Conservation (phyloP, 768 basidiomycete species). For the Clathrus columnatus region DNA sequence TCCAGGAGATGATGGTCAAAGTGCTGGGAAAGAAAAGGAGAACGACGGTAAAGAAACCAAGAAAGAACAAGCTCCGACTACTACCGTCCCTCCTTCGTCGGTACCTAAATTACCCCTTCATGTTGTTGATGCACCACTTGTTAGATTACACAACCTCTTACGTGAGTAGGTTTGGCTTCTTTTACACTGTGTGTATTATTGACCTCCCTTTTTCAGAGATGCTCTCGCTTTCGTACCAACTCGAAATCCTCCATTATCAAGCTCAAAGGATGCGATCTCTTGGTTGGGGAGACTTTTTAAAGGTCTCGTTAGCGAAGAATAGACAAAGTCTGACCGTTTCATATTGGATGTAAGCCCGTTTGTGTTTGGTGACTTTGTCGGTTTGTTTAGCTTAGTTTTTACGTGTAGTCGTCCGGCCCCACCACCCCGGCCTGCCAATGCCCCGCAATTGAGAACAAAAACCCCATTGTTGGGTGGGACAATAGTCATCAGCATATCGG, state of each 20-base stretch:
- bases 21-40: constrained; percentile 12
- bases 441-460: constrained; percentile 27
- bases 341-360: constrained; percentile 72
- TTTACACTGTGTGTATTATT: constrained; percentile 7
- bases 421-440: constrained; percentile 21
- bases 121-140: constrained; percentile 71
- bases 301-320: constrained; percentile 59
- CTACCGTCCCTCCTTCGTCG: not conserved
- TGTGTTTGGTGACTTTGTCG: not conserved
- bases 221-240: constrained; percentile 86
- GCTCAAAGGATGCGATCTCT: constrained; percentile 71
- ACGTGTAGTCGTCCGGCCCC: constrained; percentile 31
- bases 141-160: constrained; percentile 80
- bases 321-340: constrained; percentile 59
- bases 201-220: constrained; percentile 45
- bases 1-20: constrained; percentile 40
- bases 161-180: constrained; percentile 42
- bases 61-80: not conserved
- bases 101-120: constrained; percentile 45
- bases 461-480: constrained; percentile 62
- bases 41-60: not conserved
- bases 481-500: constrained; percentile 62
- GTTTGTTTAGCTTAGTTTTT: not conserved
- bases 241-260: constrained; percentile 83
- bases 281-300: constrained; percentile 77